Conservation (phyloP, 164 flowering plant species). For the Tinospora cordifolia region DNA sequence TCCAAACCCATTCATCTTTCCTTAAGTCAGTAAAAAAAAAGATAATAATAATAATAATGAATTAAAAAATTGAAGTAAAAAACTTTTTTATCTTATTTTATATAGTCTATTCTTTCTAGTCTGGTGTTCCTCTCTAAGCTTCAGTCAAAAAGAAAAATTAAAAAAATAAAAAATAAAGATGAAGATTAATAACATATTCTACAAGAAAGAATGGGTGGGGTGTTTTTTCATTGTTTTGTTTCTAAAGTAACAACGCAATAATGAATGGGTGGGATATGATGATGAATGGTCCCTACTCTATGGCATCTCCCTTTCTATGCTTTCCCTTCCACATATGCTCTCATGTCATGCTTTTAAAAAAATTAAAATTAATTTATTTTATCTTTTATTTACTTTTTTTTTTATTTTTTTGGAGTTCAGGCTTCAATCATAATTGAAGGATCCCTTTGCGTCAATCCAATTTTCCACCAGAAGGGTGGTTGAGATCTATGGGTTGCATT, state of each 20-base stretch:
- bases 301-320: constrained; percentile 4
- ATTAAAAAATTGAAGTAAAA: too few species aligned
- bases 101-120: background rate
- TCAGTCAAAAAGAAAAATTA: background rate
- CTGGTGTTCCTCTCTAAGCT: background rate
- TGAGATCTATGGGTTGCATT: background rate
- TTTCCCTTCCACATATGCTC: background rate
- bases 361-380: too few species aligned
- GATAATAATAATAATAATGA: too few species aligned
- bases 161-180: background rate
- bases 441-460: background rate
- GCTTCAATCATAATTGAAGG: background rate
- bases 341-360: constrained; percentile 8
- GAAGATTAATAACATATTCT: background rate
- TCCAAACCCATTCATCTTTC: too few species aligned
- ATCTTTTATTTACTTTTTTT: background rate
- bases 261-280: background rate
- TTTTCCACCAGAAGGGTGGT: constrained; percentile 1
- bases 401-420: background rate
- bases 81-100: background rate
- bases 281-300: constrained; percentile 4
- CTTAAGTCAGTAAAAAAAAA: background rate
- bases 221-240: constrained; percentile 3
- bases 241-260: background rate
- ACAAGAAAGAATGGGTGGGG: background rate